Base-by-base conservation (phyloP, 108 stramenopile genomes). In the Cyclotella baltica region DNA sequence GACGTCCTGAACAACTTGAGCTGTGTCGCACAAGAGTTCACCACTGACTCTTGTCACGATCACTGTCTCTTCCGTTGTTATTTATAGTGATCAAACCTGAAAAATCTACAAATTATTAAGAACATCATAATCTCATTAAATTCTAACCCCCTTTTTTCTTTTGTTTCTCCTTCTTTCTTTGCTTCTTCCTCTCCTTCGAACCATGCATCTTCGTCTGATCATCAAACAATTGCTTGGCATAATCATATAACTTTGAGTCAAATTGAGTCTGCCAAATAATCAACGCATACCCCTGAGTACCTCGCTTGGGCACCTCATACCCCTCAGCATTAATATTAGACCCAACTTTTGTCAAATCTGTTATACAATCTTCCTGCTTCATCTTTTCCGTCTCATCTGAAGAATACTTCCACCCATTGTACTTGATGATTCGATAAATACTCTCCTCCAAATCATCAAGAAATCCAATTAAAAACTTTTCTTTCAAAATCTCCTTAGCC, bases 261-360 rank as follows among this genome's bases (percentile, higher is more conserved):
- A 78, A 85, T 55, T 85, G 85, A 52, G 80, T 85, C 70, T 85
- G 85, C 80, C 80, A 81, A 10, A 70, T 28, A 55, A 85, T 77
- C 64, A 86, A 62, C 4, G 81, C 81, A 70, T 78, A 63, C 30
- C 72, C 70, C 73, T 86, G 82, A 8, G 78, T 56, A 36, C 81
- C 81, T 56, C 67, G 70, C 72, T 85, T 79, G 30, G 84, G 84
- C 10, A 87, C n/a, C 34, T 87, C 80, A 51, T 85, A 85, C 50
- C 73, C 81, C 27, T 78, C 50, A 5, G 72, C 58, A 75, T 85
- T 85, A 18, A 53, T 30, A 51, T 85, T 85, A 15, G 79, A 55
- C 4, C 75, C 74, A 34, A 47, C 52, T 16, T 29, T 67, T 11
- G 52, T 19, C 69, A 79, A 66, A 52, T 80, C 73, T 22, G 40